Evolutionary conservation across 148 eudicot species (phyloP).

Genomic region (Tetragonia tetragonoides): DNA sequence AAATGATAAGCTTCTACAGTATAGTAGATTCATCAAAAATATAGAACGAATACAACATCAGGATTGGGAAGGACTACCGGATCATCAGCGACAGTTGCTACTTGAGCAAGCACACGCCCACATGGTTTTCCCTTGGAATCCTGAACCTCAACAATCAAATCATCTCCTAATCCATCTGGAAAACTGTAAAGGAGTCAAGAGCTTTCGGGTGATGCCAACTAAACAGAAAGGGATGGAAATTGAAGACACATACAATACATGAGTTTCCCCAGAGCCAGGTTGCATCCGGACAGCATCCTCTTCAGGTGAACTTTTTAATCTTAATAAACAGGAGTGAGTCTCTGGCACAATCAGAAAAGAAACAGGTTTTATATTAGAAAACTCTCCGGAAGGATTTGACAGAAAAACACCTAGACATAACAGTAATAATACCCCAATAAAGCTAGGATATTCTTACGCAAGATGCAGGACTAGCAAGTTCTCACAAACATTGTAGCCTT

Average conservation of each 20-base stretch:
- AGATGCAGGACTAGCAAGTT: neutral
- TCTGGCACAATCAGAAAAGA: conserved; percentile 39
- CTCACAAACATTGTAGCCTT: neutral
- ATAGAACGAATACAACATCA: neutral
- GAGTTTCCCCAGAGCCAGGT: conserved; percentile 92
- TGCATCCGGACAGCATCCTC: conserved; percentile 81
- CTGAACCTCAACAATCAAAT: conserved; percentile 73
- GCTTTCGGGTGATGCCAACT: conserved; percentile 9
- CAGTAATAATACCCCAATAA: neutral
- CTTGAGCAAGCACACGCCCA: conserved; percentile 86
- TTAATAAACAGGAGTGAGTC: conserved; percentile 62
- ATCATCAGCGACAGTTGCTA: conserved; percentile 84
- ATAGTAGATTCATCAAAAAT: neutral
- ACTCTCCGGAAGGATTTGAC: neutral
- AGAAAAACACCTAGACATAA: neutral
- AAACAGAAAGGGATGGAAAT: neutral
- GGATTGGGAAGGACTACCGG: conserved; percentile 40
- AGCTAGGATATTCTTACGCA: neutral
- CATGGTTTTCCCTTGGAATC: conserved; percentile 75
- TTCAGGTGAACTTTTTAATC: conserved; percentile 84
- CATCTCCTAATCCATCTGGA: conserved; percentile 95
- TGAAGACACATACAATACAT: conserved; percentile 65
- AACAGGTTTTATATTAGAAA: neutral
- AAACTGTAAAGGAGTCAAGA: conserved; percentile 60
- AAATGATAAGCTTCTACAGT: conserved; percentile 11